phyloP scores from a whole-genome alignment of 1,139 yeast species.

The Debaryomyces psychrophilus region DNA sequence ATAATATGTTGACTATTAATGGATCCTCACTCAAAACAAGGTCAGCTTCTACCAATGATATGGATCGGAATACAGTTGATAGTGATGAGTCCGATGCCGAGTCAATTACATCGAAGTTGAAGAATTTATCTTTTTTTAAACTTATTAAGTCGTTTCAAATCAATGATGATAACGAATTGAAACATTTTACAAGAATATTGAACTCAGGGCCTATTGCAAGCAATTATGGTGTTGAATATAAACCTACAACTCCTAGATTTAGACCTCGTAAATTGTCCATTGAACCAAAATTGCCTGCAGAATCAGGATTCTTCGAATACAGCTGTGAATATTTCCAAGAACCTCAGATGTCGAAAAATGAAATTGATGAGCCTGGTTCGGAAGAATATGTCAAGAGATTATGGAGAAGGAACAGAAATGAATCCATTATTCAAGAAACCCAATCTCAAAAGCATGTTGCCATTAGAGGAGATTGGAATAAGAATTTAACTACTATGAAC shows the following conservation, averaged over 20 bases:
- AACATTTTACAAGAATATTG: slow-evolving; percentile 41
- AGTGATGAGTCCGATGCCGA: slow-evolving; percentile 32
- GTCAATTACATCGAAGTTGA: slow-evolving; percentile 42
- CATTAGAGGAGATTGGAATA: slow-evolving; percentile 83
- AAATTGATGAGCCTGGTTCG: slow-evolving; percentile 92
- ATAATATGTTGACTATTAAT: slow-evolving; percentile 31
- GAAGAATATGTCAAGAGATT: slow-evolving; percentile 78
- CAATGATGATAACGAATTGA: slow-evolving; percentile 45
- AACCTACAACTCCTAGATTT: slow-evolving; percentile 58
- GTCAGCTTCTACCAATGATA: slow-evolving; percentile 36
- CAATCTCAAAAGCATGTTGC: slow-evolving; percentile 89
- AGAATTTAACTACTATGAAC: slow-evolving; percentile 60
- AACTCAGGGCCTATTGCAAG: slow-evolving; percentile 46
- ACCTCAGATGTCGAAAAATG: slow-evolving; percentile 89
- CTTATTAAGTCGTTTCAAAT: slow-evolving; percentile 48
- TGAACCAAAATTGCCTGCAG: slow-evolving; percentile 58
- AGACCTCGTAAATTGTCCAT: slow-evolving; percentile 38
- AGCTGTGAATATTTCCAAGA: slow-evolving; percentile 93
- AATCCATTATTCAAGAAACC: slow-evolving; percentile 80
- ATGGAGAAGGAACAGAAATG: slow-evolving; percentile 92
- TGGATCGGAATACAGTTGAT: slow-evolving; percentile 18
- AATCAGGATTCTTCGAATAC: slow-evolving; percentile 83
- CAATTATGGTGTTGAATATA: slow-evolving; percentile 53
- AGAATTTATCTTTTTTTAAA: slow-evolving; percentile 44
- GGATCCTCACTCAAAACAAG: slow-evolving; percentile 35